Evolutionary conservation across 1,284 basidiomycete genomes (phyloP).

Genomic region (Cryptococcus floricola): DNA sequence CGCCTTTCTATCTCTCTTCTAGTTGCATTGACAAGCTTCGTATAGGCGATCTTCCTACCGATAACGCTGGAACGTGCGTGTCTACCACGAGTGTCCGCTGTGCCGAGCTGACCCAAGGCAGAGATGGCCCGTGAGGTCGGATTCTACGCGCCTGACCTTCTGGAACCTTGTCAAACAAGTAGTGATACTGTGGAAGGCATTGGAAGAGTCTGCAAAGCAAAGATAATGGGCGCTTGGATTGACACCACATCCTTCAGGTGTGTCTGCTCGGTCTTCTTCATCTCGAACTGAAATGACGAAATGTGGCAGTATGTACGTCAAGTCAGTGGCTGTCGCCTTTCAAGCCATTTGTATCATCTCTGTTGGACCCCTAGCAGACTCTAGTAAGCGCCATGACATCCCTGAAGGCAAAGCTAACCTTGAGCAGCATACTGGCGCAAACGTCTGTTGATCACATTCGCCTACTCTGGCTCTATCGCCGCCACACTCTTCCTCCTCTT

Average conservation of each 20-base stretch:
- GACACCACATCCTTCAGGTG: constrained; percentile 84
- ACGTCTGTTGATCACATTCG: constrained; percentile 68
- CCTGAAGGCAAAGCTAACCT: background rate
- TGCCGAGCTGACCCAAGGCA: constrained; percentile 5
- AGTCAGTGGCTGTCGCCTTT: constrained; percentile 75
- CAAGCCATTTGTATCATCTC: constrained; percentile 88
- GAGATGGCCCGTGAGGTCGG: constrained; percentile 46
- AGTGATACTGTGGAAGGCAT: constrained; percentile 2
- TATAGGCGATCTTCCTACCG: constrained; percentile 46
- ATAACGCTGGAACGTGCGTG: constrained; percentile 46
- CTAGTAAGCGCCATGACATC: constrained; percentile 57
- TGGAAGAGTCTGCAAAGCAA: constrained; percentile 34
- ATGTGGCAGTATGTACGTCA: constrained; percentile 67
- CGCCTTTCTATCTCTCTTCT: background rate
- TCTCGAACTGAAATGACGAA: constrained; percentile 5
- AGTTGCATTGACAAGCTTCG: no score
- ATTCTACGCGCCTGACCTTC: constrained; percentile 32
- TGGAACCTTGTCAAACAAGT: constrained; percentile 24
- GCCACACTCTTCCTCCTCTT: constrained; percentile 68
- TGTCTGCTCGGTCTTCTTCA: constrained; percentile 20
- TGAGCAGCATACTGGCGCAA: constrained; percentile 70
- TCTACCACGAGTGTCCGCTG: background rate
- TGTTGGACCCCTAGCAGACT: constrained; percentile 80
- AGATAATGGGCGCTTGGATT: constrained; percentile 62
- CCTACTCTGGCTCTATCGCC: constrained; percentile 62